phyloP scores from a whole-genome alignment of 352 stramenopile species.

The Halophytophthora batemanensis region DNA sequence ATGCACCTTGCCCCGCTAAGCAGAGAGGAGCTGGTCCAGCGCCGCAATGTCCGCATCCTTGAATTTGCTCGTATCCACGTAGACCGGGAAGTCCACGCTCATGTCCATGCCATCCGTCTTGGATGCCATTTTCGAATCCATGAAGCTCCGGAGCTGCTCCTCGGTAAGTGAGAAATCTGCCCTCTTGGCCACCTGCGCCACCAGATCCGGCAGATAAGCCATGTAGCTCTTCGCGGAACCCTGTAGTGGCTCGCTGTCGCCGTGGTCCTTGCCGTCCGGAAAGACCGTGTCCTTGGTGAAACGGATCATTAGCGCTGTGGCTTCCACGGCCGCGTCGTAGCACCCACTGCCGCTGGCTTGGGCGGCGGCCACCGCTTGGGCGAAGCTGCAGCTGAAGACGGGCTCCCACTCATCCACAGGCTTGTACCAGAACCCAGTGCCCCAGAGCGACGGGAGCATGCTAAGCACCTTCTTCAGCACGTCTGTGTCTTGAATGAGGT shows the following conservation, averaged over 20 bases:
- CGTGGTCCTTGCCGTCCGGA: conserved; percentile 32
- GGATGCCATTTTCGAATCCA: conserved; percentile 47
- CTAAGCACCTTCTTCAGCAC: conserved; percentile 33
- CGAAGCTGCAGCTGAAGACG: conserved; percentile 30
- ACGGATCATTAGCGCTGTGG: conserved; percentile 48
- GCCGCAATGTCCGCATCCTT: conserved; percentile 30
- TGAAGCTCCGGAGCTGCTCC: conserved; percentile 43
- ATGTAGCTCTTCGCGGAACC: conserved; percentile 28
- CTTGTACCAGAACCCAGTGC: conserved; percentile 51
- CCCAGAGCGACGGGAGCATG: conserved; percentile 46
- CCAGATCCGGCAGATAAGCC: conserved; percentile 35
- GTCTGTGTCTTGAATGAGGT: conserved; percentile 18
- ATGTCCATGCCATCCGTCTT: conserved; percentile 62
- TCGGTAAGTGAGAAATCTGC: conserved; percentile 28
- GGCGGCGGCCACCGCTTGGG: conserved; percentile 17
- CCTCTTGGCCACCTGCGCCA: conserved; percentile 27
- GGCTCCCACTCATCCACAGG: conserved; percentile 33
- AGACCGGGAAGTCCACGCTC: conserved; percentile 40
- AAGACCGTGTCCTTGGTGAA: conserved; percentile 76
- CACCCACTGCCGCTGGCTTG: conserved; percentile 16
- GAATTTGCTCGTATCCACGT: conserved; percentile 53
- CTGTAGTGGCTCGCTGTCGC: conserved; percentile 22
- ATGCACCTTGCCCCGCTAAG: background rate
- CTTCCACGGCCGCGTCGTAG: conserved; percentile 45
- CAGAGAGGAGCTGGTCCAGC: conserved; percentile 25